Base-by-base conservation (phyloP, 352 stramenopile genomes). In the Nothophytophthora sp. region DNA sequence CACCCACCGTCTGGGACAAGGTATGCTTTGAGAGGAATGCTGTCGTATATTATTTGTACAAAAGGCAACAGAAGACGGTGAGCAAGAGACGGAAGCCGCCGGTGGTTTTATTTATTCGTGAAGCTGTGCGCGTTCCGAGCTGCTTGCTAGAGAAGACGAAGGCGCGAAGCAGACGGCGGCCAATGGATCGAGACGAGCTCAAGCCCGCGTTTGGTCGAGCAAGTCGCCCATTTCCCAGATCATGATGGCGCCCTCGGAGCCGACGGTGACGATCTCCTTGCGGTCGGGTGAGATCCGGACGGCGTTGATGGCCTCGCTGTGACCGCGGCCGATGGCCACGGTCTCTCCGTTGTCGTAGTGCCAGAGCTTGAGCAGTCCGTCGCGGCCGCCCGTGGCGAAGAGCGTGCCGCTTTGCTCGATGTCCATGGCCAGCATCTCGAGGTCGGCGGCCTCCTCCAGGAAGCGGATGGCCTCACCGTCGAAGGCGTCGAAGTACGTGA, bases 401-500 rank as follows among this genome's bases (percentile, higher is more conserved):
- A 90, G 53, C 27, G 84, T 87, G 22, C 96, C 96, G 20, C 69
- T 85, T 10, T 64, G 60, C 43, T 97, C 85, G 43, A 99, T 95
- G 72, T 98, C 92, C 60, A 99, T 88, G 22, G 90, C 88, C 27
- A 96, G 84, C 61, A 99, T 91, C 54, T 97, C 92, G 18, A 47
- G 44, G 12, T 96, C 86, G 22, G 92, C 70, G 3, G 91, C 90
- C 49, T 96, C 96, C 28, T 98, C 89, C 13, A 99, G 73, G 54
- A 98, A 89, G 19, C 96, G 88, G 51, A 99, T 98, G 30, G 88
- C 84, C 51, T 88, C 89, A 42, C 92, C 93, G 57, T 99, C 94
- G 55, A 94, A 98, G 27, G 95, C 90, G 67, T 99, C 95, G 68
- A 96, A 99, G 72, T 98, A 99, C 22, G 92, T 97, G 51, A 99